A percentile compares a stretch with the other conserved stretches of the same genome.
Conservation (phyloP, 352 stramenopile genomes). For the Pythium apleroticum region DNA sequence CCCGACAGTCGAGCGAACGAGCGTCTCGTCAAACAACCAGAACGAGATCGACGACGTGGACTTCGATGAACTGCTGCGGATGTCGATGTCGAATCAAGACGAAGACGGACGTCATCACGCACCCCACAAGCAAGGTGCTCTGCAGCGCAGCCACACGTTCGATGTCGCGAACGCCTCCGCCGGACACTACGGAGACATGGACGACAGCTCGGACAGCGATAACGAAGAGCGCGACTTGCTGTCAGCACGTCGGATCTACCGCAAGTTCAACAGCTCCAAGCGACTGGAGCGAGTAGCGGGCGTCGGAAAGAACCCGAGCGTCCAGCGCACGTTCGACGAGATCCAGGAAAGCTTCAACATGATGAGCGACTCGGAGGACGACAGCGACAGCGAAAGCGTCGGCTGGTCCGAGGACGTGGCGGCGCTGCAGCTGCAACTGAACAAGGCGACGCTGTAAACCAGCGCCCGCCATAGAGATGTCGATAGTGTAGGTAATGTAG, state of each 20-base stretch:
- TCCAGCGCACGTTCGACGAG: constrained; percentile 58
- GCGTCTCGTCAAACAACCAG: constrained; percentile 11
- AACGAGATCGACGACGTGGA: constrained; percentile 24
- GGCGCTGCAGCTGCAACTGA: background rate
- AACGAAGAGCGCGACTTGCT: constrained; percentile 24
- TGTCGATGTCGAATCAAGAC: constrained; percentile 23
- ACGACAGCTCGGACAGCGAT: constrained; percentile 29
- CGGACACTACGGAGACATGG: constrained; percentile 15
- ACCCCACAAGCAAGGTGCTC: background rate
- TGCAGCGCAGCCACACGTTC: constrained; percentile 21
- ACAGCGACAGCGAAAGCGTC: constrained; percentile 33
- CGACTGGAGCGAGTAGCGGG: constrained; percentile 45
- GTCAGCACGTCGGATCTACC: constrained; percentile 25
- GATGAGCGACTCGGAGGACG: constrained; percentile 47
- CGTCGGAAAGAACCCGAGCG: constrained; percentile 33
- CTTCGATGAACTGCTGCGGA: constrained; percentile 27
- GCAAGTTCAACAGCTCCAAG: constrained; percentile 41
- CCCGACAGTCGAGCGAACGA: background rate
- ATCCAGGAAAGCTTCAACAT: constrained; percentile 64
- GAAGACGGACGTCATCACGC: background rate
- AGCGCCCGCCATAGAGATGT: background rate
- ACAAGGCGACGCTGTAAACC: background rate
- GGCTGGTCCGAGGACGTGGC: constrained; percentile 11
- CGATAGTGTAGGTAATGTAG: background rate
- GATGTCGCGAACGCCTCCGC: constrained; percentile 6